A percentile compares a stretch with the other conserved stretches of the same genome.
These are phyloP conservation scores for Gaeumannomyces sp. DNA, from an alignment of 2,329 filamentous ascomycete species.

Conservation along the genomic window DNA sequence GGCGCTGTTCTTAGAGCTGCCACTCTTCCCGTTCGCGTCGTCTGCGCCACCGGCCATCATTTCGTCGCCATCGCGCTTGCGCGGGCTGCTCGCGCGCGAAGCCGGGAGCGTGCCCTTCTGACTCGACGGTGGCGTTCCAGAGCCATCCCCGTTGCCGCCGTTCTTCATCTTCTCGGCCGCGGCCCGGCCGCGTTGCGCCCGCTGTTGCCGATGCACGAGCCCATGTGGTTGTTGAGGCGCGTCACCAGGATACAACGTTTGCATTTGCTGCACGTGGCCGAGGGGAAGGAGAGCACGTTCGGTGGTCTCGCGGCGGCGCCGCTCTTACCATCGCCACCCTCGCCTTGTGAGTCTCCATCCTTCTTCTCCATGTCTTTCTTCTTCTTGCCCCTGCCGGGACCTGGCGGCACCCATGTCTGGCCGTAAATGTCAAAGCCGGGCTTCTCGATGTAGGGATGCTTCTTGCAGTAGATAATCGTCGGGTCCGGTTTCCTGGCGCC, in stretches of 20 bases:
- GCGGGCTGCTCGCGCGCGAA: conserved; percentile 47
- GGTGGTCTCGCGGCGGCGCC: conserved; percentile 47
- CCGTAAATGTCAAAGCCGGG: conserved; percentile 75
- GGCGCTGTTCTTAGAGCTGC: conserved; percentile 46
- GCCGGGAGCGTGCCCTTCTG: conserved; percentile 54
- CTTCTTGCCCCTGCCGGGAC: conserved; percentile 66
- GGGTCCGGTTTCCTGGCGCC: conserved; percentile 61
- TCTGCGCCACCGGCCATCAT: conserved; percentile 48
- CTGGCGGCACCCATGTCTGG: conserved; percentile 70
- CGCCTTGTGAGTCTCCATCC: conserved; percentile 38
- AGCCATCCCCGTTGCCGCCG: conserved; percentile 42
- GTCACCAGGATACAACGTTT: conserved; percentile 60
- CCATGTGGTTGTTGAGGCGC: conserved; percentile 62
- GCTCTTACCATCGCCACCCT: conserved; percentile 16
- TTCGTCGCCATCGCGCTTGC: conserved; percentile 51
- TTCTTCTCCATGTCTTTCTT: conserved; percentile 70
- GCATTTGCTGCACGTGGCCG: conserved; percentile 62
- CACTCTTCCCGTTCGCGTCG: conserved; percentile 50
- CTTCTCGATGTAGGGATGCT: conserved; percentile 70
- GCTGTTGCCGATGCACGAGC: conserved; percentile 60
- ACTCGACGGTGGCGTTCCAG: conserved; percentile 52
- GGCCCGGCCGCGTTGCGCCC: conserved; percentile 54
- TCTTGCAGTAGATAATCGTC: conserved; percentile 69
- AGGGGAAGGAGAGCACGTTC: conserved; percentile 59
- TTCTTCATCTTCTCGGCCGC: conserved; percentile 60